Conservation (phyloP, 2,329 filamentous ascomycete species). For the Venturia aucupariae region DNA sequence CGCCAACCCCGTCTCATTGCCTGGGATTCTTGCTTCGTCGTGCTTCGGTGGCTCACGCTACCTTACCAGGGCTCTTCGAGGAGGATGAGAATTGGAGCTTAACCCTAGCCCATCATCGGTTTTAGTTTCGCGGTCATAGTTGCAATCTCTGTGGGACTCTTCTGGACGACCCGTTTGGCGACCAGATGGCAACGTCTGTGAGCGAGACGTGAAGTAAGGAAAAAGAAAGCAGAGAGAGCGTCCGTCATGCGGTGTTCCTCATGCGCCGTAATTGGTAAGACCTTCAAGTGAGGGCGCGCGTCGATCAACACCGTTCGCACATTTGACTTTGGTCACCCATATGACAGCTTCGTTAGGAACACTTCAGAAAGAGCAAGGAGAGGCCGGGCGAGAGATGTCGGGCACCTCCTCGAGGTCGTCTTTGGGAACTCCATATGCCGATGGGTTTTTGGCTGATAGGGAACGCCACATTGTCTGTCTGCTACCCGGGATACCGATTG, state of each 20-base stretch:
- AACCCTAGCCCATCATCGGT: slow-evolving; percentile 86
- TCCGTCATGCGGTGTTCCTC: slow-evolving; percentile 48
- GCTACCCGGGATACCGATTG: slow-evolving; percentile 19
- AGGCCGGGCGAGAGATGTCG: slow-evolving; percentile 39
- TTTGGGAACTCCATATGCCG: slow-evolving; percentile 39
- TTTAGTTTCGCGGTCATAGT: slow-evolving; percentile 48
- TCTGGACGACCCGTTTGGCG: not conserved
- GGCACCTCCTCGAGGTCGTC: slow-evolving; percentile 34
- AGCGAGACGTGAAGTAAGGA: slow-evolving; percentile 20
- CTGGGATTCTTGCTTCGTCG: slow-evolving; percentile 22
- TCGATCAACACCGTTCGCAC: slow-evolving; percentile 62
- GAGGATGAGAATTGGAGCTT: slow-evolving; percentile 76
- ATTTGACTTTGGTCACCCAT: slow-evolving; percentile 52
- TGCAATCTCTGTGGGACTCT: slow-evolving; percentile 17
- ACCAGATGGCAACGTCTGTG: slow-evolving; percentile 14
- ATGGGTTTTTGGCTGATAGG: slow-evolving; percentile 14
- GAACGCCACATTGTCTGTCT: slow-evolving; percentile 17
- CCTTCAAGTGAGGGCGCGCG: slow-evolving; percentile 65
- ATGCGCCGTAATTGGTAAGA: slow-evolving; percentile 73
- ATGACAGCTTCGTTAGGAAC: slow-evolving; percentile 40
- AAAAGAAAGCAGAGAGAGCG: slow-evolving; percentile 35
- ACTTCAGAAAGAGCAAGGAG: slow-evolving; percentile 27
- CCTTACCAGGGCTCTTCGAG: slow-evolving; percentile 35
- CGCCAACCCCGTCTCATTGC: slow-evolving; percentile 47
- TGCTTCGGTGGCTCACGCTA: slow-evolving; percentile 25